These are phyloP conservation scores for Penstemon davidsonii DNA, from an alignment of 257 asterid genomes.

Conservation along the genomic window DNA sequence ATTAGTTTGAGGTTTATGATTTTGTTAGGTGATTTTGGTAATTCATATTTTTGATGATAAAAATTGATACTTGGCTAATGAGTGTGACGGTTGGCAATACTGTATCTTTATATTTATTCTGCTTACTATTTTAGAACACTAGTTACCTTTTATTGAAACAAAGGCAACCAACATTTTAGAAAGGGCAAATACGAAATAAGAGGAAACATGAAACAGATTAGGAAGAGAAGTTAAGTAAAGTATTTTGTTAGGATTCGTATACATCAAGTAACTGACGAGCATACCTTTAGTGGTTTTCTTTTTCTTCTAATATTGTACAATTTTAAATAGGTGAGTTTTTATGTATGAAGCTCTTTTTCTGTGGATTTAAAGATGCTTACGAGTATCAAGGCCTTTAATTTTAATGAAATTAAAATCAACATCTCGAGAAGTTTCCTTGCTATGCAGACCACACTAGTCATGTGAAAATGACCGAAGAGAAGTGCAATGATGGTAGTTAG, in stretches of 20 bases:
- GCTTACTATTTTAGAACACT: neutral
- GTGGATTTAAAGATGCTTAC: no score
- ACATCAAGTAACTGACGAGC: neutral
- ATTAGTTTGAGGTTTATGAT: slow-evolving; percentile 10
- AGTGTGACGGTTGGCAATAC: slow-evolving; percentile 1
- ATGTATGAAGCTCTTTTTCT: no score
- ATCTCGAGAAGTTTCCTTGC: no score
- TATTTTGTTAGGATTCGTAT: neutral
- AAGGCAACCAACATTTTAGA: neutral
- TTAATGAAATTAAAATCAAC: no score
- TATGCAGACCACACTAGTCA: no score
- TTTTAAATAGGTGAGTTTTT: no score
- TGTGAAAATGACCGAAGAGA: no score
- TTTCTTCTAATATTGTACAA: no score
- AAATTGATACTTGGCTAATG: neutral
- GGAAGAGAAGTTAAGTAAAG: no score
- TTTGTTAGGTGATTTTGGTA: neutral
- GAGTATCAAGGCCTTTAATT: no score
- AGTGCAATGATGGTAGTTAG: no score
- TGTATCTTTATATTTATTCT: neutral
- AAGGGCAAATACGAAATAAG: neutral
- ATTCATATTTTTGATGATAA: neutral
- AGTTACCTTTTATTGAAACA: neutral
- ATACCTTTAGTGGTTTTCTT: no score
- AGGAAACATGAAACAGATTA: slow-evolving; percentile 1